Evolutionary conservation across 352 stramenopile genomes (phyloP).

Genomic region (Phytophthora agathidicida): DNA sequence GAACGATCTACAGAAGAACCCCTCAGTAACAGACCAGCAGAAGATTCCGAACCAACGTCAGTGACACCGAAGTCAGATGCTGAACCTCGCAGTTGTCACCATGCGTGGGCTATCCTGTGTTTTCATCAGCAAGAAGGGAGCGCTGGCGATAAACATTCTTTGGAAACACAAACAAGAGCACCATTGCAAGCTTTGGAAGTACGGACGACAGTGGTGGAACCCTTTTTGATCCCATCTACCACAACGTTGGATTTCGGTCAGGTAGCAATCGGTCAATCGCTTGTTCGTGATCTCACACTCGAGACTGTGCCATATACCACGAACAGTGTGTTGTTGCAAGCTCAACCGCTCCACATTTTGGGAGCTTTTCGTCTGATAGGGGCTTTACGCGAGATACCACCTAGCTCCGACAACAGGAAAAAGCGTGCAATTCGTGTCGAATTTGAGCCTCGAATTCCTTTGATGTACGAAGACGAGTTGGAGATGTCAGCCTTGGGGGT

Average conservation of each 20-base stretch:
- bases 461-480: slow-evolving; percentile 80
- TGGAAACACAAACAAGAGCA: neutral
- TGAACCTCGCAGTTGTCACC: slow-evolving; percentile 77
- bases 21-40: neutral
- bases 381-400: slow-evolving; percentile 48
- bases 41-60: neutral
- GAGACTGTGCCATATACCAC: slow-evolving; percentile 35
- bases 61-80: slow-evolving; percentile 13
- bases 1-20: neutral
- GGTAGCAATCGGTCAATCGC: slow-evolving; percentile 81
- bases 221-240: slow-evolving; percentile 51
- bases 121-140: slow-evolving; percentile 45
- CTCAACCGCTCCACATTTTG: slow-evolving; percentile 74
- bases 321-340: slow-evolving; percentile 45
- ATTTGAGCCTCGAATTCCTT: slow-evolving; percentile 60
- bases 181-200: slow-evolving; percentile 70
- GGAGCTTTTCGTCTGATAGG: slow-evolving; percentile 88
- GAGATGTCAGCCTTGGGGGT: slow-evolving; percentile 42
- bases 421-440: slow-evolving; percentile 53
- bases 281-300: slow-evolving; percentile 63
- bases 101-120: slow-evolving; percentile 78
- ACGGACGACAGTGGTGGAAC: slow-evolving; percentile 63
- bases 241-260: slow-evolving; percentile 81
- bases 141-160: neutral
- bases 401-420: slow-evolving; percentile 14